phyloP scores from a whole-genome alignment of 495 filamentous ascomycete genomes.

The Lophiostoma macrostomum region DNA sequence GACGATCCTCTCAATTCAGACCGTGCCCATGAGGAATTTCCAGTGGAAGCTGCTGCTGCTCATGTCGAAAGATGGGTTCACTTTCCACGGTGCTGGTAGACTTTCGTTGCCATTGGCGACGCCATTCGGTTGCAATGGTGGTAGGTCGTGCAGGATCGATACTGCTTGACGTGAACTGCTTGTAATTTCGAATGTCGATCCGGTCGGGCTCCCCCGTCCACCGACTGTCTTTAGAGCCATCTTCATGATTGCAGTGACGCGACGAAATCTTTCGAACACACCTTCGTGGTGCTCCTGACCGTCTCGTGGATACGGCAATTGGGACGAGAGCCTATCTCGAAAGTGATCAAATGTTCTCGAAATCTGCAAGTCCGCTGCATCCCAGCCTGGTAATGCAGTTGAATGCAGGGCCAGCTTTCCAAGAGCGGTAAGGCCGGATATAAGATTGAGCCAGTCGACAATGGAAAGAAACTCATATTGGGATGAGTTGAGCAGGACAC shows the following conservation, averaged over 20 bases:
- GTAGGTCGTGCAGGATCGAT: constrained; percentile 18
- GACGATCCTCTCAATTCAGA: too few species aligned
- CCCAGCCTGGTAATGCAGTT: constrained; percentile 23
- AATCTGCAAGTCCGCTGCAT: constrained; percentile 19
- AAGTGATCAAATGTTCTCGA: constrained; percentile 19
- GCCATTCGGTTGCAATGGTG: constrained; percentile 16
- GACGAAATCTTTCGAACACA: constrained; percentile 23
- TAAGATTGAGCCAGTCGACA: constrained; percentile 22
- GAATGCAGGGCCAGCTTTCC: constrained; percentile 20
- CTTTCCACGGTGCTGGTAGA: constrained; percentile 21
- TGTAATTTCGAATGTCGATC: constrained; percentile 22
- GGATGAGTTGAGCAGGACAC: background rate
- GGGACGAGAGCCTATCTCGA: constrained; percentile 14
- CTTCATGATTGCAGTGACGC: constrained; percentile 26
- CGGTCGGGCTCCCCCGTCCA: constrained; percentile 14
- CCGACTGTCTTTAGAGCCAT: constrained; percentile 3
- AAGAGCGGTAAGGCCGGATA: constrained; percentile 9
- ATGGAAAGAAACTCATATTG: constrained; percentile 24
- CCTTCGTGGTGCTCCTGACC: constrained; percentile 14
- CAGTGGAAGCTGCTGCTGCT: constrained; percentile 12
- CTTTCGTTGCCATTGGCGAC: constrained; percentile 3
- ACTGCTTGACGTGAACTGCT: constrained; percentile 21
- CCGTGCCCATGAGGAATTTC: constrained; percentile 25
- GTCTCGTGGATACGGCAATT: constrained; percentile 14
- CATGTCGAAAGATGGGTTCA: constrained; percentile 15